These are phyloP conservation scores for Naganishia vaughanmartiniae DNA, from an alignment of 768 basidiomycete genomes.

Conservation along the genomic window DNA sequence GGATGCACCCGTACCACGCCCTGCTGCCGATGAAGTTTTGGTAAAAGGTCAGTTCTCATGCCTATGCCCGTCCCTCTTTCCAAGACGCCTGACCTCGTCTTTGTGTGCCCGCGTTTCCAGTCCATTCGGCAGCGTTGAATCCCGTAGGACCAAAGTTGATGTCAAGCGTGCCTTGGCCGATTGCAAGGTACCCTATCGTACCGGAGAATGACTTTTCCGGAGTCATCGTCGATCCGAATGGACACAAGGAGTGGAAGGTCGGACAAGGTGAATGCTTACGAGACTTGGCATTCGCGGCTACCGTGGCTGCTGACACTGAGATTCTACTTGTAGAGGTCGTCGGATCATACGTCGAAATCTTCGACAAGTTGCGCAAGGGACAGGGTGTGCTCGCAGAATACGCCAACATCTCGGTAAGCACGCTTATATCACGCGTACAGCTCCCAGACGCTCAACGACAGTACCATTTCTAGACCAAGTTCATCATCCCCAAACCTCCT, in stretches of 20 bases:
- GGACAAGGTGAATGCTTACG: slow-evolving; percentile 60
- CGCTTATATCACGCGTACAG: no score
- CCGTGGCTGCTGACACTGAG: background rate
- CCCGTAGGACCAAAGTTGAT: slow-evolving; percentile 34
- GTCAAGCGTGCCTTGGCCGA: slow-evolving; percentile 54
- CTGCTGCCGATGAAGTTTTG: slow-evolving; percentile 55
- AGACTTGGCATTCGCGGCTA: background rate
- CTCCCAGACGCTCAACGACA: no score
- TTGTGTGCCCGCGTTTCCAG: background rate
- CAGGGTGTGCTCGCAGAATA: slow-evolving; percentile 30
- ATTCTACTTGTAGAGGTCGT: slow-evolving; percentile 7
- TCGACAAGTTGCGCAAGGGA: slow-evolving; percentile 25
- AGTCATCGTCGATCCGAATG: slow-evolving; percentile 61
- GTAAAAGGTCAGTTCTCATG: slow-evolving; percentile 54
- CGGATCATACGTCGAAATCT: background rate
- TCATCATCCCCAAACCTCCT: slow-evolving; percentile 55
- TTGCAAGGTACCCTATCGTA: slow-evolving; percentile 58
- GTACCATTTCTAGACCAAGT: background rate
- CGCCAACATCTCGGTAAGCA: slow-evolving; percentile 33
- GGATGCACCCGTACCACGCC: slow-evolving; percentile 31
- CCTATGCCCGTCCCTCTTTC: background rate
- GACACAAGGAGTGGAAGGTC: slow-evolving; percentile 55
- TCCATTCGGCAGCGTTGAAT: slow-evolving; percentile 27
- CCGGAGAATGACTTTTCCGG: slow-evolving; percentile 67
- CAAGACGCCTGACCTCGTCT: background rate